A percentile compares a stretch with the other conserved stretches of the same genome.
These are phyloP conservation scores for Penicillium griseofulvum DNA, from an alignment of 2,329 filamentous ascomycete genomes.

Conservation along the genomic window DNA sequence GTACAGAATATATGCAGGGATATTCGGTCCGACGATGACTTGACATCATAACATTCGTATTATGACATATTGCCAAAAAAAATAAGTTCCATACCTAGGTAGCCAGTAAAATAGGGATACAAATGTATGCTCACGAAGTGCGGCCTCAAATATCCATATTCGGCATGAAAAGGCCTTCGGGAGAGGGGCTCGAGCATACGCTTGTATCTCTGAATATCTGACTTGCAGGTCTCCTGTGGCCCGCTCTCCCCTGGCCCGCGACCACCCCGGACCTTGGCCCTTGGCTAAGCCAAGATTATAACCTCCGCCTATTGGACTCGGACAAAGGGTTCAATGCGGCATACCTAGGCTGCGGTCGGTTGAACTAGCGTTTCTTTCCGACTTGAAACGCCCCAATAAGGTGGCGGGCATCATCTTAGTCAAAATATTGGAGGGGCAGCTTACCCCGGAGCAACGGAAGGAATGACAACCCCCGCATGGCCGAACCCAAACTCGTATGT, in stretches of 20 bases:
- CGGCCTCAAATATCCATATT: not conserved
- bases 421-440: slow-evolving; percentile 9
- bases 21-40: not conserved
- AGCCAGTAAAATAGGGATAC: not conserved
- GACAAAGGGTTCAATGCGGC: slow-evolving; percentile 9
- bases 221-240: slow-evolving; percentile 1
- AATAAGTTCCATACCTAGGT: not conserved
- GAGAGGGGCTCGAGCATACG: not conserved
- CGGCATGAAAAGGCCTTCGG: not conserved
- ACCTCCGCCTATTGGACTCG: not conserved
- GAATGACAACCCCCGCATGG: slow-evolving; percentile 32
- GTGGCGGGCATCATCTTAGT: not conserved
- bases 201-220: not conserved
- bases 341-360: not conserved
- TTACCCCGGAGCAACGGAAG: slow-evolving; percentile 40
- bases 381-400: not conserved
- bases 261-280: slow-evolving; percentile 4
- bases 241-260: slow-evolving; percentile 7
- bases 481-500: slow-evolving; percentile 25
- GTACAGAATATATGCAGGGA: not conserved
- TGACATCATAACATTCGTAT: not conserved
- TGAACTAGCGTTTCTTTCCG: not conserved
- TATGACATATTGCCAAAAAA: not conserved
- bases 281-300: not conserved
- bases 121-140: not conserved